phyloP scores from a whole-genome alignment of 352 stramenopile species.

The Thraustochytrium sp. region DNA sequence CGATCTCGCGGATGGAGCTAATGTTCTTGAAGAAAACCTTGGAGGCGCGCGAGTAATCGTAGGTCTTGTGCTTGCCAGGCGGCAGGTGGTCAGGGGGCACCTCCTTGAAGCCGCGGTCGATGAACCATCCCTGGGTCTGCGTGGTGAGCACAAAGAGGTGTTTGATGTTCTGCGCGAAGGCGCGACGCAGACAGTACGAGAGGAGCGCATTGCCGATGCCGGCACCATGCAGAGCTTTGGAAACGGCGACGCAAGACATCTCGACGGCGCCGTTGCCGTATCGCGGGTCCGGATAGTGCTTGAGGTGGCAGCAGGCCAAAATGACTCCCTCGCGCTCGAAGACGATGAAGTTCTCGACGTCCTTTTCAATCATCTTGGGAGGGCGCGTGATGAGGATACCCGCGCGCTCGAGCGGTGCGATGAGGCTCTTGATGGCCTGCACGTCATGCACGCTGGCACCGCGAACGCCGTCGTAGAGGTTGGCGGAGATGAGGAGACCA shows the following conservation, averaged over 20 bases:
- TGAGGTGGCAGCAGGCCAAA: constrained; percentile 72
- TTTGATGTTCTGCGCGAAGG: constrained; percentile 67
- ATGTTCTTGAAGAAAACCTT: constrained; percentile 44
- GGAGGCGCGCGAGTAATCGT: constrained; percentile 39
- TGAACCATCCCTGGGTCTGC: constrained; percentile 76
- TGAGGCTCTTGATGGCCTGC: constrained; percentile 44
- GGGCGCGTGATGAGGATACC: constrained; percentile 75
- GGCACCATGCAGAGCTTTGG: constrained; percentile 66
- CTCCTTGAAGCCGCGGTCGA: constrained; percentile 77
- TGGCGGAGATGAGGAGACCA: constrained; percentile 72
- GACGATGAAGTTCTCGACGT: constrained; percentile 76
- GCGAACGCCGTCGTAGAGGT: constrained; percentile 77
- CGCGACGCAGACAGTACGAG: constrained; percentile 72
- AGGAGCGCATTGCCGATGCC: constrained; percentile 60
- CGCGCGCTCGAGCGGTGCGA: constrained; percentile 66
- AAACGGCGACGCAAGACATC: constrained; percentile 75
- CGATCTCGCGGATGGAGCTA: background rate
- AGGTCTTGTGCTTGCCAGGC: constrained; percentile 40
- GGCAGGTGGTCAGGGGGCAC: constrained; percentile 66
- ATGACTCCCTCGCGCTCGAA: constrained; percentile 77
- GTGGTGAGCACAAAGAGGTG: constrained; percentile 78
- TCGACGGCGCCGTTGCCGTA: constrained; percentile 78
- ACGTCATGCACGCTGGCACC: constrained; percentile 74
- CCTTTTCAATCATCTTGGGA: constrained; percentile 78
- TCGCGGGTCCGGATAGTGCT: constrained; percentile 53